phyloP scores from a whole-genome alignment of 164 flowering plant species.

The Euptelea pleiosperma region DNA sequence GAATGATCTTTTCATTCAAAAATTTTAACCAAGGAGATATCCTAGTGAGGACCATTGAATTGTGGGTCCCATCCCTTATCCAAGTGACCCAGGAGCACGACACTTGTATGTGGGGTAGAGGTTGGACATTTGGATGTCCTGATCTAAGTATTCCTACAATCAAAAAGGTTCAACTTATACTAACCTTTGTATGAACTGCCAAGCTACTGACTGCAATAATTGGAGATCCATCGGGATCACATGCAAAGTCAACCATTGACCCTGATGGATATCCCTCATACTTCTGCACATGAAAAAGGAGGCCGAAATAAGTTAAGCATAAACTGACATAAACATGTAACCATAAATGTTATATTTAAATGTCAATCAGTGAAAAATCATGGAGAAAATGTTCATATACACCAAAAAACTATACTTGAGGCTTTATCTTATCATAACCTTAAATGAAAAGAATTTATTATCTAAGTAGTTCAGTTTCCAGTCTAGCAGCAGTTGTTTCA shows the following conservation, averaged over 20 bases:
- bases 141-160: too few species aligned
- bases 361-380: too few species aligned
- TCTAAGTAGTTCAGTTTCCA: too few species aligned
- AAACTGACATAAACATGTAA: too few species aligned
- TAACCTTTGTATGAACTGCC: constrained; percentile 81
- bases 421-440: too few species aligned
- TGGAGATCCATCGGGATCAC: constrained; percentile 82
- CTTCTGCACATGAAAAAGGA: constrained; percentile 47
- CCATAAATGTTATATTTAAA: too few species aligned
- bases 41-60: neutral
- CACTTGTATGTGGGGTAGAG: neutral
- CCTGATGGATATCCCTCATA: constrained; percentile 89
- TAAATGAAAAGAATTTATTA: too few species aligned
- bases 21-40: neutral
- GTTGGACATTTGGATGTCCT: neutral
- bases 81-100: too few species aligned
- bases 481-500: too few species aligned
- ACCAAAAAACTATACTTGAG: too few species aligned
- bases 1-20: neutral
- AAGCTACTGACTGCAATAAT: constrained; percentile 79
- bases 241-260: constrained; percentile 94
- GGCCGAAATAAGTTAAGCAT: constrained; percentile 9
- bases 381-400: too few species aligned
- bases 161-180: neutral
- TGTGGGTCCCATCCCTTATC: neutral